Percentiles rank a stretch among this genome's conserved stretches.
Evolutionary conservation across 257 asterid genomes (phyloP).

Genomic region (Solanum ahanhuiri): DNA sequence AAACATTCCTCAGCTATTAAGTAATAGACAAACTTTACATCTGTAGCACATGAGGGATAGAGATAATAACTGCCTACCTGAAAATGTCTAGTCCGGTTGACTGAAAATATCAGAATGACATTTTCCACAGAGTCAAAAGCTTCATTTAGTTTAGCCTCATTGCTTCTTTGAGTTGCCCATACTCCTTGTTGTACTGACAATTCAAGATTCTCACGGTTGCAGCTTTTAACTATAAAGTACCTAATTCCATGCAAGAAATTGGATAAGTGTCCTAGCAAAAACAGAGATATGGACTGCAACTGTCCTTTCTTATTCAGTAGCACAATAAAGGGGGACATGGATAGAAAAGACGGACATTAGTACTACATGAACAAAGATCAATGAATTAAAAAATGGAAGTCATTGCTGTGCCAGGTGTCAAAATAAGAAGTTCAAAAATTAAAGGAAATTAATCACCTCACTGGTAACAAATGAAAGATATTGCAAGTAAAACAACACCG

Average conservation of each 20-base stretch:
- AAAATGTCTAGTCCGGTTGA: constrained; percentile 87
- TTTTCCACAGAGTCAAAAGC: constrained; percentile 90
- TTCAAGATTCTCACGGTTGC: constrained; percentile 95
- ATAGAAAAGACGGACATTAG: neutral
- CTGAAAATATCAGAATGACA: constrained; percentile 85
- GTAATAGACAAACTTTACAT: neutral
- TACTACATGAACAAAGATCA: neutral
- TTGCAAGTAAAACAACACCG: neutral
- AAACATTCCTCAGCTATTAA: neutral
- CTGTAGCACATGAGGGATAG: neutral
- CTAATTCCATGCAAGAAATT: constrained; percentile 39
- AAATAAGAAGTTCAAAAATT: neutral
- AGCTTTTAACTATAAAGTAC: constrained; percentile 96
- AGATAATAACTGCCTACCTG: constrained; percentile 40
- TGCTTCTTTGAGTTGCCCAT: constrained; percentile 99
- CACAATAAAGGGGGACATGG: neutral
- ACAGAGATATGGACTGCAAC: neutral
- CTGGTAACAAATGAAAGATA: neutral
- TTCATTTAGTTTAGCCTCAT: constrained; percentile 92
- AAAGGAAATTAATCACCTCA: neutral
- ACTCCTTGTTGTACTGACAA: constrained; percentile 96
- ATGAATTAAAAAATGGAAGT: neutral
- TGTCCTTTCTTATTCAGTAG: neutral
- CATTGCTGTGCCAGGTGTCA: neutral
- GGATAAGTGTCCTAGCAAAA: constrained; percentile 14